phyloP scores from a whole-genome alignment of 1,284 basidiomycete genomes.

The Ceratobasidium papillatum region DNA sequence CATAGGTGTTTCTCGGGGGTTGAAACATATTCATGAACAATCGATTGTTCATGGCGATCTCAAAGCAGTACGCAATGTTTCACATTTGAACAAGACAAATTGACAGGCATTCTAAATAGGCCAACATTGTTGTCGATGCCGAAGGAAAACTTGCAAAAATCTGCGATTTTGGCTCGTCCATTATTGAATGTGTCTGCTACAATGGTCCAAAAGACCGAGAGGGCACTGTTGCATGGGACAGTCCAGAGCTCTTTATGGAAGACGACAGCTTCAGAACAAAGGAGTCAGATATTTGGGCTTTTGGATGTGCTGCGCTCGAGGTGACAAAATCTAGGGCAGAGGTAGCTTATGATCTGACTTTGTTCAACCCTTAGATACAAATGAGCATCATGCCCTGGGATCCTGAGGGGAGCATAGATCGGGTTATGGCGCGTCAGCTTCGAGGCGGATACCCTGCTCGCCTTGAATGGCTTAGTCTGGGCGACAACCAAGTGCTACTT shows the following conservation, averaged over 20 bases:
- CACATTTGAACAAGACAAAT: background rate
- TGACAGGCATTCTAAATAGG: background rate
- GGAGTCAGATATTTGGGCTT: slow-evolving; percentile 25
- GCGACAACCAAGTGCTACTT: background rate
- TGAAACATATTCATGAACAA: slow-evolving; percentile 22
- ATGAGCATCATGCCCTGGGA: background rate
- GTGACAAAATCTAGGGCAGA: background rate
- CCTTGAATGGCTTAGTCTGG: background rate
- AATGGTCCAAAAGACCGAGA: slow-evolving; percentile 2
- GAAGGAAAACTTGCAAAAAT: slow-evolving; percentile 6
- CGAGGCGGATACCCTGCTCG: slow-evolving; percentile 4
- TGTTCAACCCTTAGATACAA: background rate
- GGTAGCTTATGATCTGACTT: background rate
- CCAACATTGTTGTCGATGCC: slow-evolving; percentile 16
- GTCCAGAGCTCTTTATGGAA: slow-evolving; percentile 6
- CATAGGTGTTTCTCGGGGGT: slow-evolving; percentile 7
- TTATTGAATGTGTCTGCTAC: slow-evolving; percentile 6
- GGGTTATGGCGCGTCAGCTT: slow-evolving; percentile 2
- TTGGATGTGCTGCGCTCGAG: slow-evolving; percentile 18
- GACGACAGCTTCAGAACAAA: background rate
- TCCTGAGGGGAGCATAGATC: background rate
- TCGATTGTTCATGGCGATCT: slow-evolving; percentile 29
- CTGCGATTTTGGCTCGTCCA: slow-evolving; percentile 24
- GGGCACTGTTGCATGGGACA: slow-evolving; percentile 18
- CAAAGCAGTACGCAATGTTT: slow-evolving; percentile 13